phyloP scores from a whole-genome alignment of 345 rosid species.

The Hypericum perforatum region DNA sequence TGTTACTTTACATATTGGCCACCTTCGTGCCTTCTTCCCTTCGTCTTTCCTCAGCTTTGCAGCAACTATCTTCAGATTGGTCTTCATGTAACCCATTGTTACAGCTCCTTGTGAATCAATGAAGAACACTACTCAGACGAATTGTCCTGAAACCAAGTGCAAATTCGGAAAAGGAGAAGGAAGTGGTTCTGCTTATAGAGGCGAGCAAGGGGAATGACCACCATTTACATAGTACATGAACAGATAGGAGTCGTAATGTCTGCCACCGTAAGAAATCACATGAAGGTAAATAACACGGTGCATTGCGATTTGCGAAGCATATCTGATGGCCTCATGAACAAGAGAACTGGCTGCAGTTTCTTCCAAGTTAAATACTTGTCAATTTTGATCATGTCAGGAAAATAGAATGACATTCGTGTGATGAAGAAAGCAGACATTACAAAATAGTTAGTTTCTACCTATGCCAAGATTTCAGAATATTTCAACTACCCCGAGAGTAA shows the following conservation, averaged over 20 bases:
- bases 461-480: conserved; percentile 75
- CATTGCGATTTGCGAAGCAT: conserved; percentile 49
- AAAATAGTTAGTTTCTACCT: too few relatives aligned
- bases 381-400: not conserved
- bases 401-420: too few relatives aligned
- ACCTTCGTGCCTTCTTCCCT: too few relatives aligned
- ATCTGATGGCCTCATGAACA: conserved; percentile 61
- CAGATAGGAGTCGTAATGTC: conserved; percentile 74
- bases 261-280: conserved; percentile 79
- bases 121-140: not conserved
- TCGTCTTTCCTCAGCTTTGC: conserved; percentile 45
- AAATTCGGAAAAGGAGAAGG: conserved; percentile 4
- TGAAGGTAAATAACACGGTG: conserved; percentile 89
- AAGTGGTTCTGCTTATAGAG: conserved; percentile 43
- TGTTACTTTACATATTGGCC: conserved; percentile 66
- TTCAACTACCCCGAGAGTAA: too few relatives aligned
- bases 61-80: conserved; percentile 40
- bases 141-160: not conserved
- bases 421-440: too few relatives aligned
- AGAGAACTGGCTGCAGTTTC: conserved; percentile 78
- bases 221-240: too few relatives aligned
- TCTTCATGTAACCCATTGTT: conserved; percentile 40
- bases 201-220: conserved; percentile 80
- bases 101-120: conserved; percentile 46
- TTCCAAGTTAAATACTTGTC: conserved; percentile 16